Percentiles rank a stretch among this genome's conserved stretches.
These are phyloP conservation scores for Floccularia luteovirens DNA, from an alignment of 768 basidiomycete genomes.

Conservation along the genomic window DNA sequence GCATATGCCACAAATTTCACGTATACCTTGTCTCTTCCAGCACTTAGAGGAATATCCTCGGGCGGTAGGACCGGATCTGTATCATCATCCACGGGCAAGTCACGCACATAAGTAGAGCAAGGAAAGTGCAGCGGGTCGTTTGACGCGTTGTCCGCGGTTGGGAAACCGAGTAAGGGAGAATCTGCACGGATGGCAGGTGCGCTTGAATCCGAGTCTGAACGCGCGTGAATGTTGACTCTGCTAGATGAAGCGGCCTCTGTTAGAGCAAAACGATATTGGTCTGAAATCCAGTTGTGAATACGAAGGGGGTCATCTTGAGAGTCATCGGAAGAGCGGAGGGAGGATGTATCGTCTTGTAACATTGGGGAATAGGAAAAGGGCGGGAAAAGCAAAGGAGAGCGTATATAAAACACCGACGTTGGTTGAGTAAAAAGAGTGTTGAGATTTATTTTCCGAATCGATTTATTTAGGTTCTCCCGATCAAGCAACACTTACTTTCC, in stretches of 20 bases:
- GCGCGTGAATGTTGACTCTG: background rate
- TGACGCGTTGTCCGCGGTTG: background rate
- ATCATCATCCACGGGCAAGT: conserved; percentile 2
- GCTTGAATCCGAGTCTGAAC: background rate
- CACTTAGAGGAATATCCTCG: too few species aligned
- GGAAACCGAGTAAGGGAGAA: conserved; percentile 18
- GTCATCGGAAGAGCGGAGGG: background rate
- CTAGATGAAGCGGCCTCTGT: background rate
- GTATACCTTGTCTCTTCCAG: too few species aligned
- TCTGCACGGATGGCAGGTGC: conserved; percentile 9
- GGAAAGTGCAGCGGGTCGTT: conserved; percentile 13
- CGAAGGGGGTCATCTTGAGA: background rate
- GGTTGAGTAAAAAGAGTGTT: too few species aligned
- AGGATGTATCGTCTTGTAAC: too few species aligned
- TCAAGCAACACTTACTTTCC: too few species aligned
- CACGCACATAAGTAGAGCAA: conserved; percentile 7
- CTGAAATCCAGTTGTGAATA: conserved; percentile 1
- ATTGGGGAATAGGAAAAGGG: too few species aligned
- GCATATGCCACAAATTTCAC: too few species aligned
- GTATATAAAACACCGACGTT: too few species aligned
- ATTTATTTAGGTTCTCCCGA: too few species aligned
- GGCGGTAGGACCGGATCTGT: too few species aligned
- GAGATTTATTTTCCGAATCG: too few species aligned
- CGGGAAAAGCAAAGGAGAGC: too few species aligned
- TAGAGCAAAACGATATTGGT: background rate